Percentiles rank a stretch among this genome's conserved stretches.
phyloP scores from a whole-genome alignment of 768 basidiomycete genomes.

The Obba rivulosa region DNA sequence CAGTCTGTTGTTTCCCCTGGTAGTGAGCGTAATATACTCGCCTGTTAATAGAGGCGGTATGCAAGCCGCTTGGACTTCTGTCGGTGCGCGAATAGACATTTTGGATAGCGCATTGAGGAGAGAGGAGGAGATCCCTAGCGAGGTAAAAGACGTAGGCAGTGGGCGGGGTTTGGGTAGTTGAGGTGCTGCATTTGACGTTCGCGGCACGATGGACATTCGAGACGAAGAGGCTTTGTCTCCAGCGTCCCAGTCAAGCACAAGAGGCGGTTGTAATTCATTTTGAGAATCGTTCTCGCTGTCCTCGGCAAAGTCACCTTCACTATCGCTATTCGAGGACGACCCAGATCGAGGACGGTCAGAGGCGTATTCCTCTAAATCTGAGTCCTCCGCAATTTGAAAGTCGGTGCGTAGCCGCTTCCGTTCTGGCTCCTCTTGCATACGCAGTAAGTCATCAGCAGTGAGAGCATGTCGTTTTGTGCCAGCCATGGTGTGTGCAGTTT shows the following conservation, averaged over 20 bases:
- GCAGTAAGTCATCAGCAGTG: conserved; percentile 32
- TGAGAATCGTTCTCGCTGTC: conserved; percentile 9
- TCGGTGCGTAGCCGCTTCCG: conserved; percentile 10
- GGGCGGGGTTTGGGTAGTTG: background rate
- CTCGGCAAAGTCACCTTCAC: conserved; percentile 15
- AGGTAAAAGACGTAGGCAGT: conserved; percentile 38
- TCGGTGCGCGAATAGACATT: conserved; percentile 85
- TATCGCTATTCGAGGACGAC: background rate
- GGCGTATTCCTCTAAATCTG: conserved; percentile 16
- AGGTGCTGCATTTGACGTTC: conserved; percentile 3
- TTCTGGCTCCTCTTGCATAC: conserved; percentile 26
- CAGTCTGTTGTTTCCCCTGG: conserved; percentile 3
- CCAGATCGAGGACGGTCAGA: conserved; percentile 2
- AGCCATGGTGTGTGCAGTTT: conserved; percentile 11
- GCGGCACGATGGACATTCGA: conserved; percentile 18
- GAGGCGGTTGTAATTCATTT: background rate
- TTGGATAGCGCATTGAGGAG: conserved; percentile 61
- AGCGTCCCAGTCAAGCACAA: background rate
- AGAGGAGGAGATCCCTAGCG: conserved; percentile 52
- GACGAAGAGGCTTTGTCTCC: conserved; percentile 14
- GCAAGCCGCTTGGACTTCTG: conserved; percentile 85
- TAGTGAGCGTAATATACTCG: conserved; percentile 26
- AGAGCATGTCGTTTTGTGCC: conserved; percentile 24
- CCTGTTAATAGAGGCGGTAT: conserved; percentile 83
- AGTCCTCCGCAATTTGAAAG: conserved; percentile 7